Base-by-base conservation (phyloP, 805 yeast species). In the Ogataea degrootiae region DNA sequence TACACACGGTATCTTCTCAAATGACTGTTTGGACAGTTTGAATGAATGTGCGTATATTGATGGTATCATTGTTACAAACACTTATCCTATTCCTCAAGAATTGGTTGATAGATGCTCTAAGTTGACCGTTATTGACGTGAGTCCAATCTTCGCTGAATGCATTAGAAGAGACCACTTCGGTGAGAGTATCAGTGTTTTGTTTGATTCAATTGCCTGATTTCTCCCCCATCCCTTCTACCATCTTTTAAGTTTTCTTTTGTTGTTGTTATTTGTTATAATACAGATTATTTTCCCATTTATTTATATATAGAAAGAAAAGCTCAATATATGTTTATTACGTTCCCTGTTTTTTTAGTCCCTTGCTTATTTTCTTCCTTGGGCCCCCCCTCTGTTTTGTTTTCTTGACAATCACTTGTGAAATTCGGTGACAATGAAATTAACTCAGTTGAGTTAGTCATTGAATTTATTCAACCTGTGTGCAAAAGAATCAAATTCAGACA, bases 161-260 rank as follows among this genome's bases (percentile, higher is more conserved):
- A 92, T 94, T 52, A 84, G 99, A 72, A 86, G 99, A 73, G 97
- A 94, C 65, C 99, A 94, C 68, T 91, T 92, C 60, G 99, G 99
- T 66, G 98, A 92, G 73, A 85, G 95, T 59, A 91, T 92, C 52
- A 87, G 96, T 37, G 96, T 91, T 19, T 72, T 91, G 59, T 91
- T 92, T 66, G 96, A 91, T 67, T 89, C 95, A 39, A 59, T 67
- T 44, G 63, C 61, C 37, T 67, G 42, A 19, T 17, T 6, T 9
- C 36, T 29, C 19, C 26, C 23, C 46, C 22, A 42, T 34, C 26
- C 34, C 52, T 62, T 23, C n/a, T 63, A 52, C 36, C 16, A 34
- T 23, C 46, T 42, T 41, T 36, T 31, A 11, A 21, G 6, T 43
- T 12, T 23, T 34, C 22, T 34, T 33, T 34, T 6, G 15, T 34